These are phyloP conservation scores for Naganishia albida DNA, from an alignment of 1,284 basidiomycete genomes.

Conservation along the genomic window DNA sequence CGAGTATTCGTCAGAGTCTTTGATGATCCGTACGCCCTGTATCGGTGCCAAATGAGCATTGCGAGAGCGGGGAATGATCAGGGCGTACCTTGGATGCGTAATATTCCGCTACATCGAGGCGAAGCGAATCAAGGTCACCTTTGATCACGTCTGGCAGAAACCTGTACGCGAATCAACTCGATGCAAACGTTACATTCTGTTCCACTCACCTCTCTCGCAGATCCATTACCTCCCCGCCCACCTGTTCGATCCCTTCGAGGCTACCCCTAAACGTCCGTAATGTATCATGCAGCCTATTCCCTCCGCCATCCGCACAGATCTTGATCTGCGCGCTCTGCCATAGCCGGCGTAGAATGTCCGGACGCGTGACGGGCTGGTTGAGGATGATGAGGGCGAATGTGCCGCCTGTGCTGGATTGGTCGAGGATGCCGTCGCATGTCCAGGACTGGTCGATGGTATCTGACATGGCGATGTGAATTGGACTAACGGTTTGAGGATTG, in stretches of 20 bases:
- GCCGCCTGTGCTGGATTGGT: neutral
- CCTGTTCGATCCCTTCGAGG: slow-evolving; percentile 39
- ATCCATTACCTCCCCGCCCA: slow-evolving; percentile 6
- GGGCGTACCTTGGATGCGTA: slow-evolving; percentile 64
- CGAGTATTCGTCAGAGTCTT: slow-evolving; percentile 74
- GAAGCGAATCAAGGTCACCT: slow-evolving; percentile 88
- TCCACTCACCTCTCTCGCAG: slow-evolving; percentile 29
- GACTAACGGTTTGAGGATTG: neutral
- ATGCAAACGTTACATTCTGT: neutral
- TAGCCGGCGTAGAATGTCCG: slow-evolving; percentile 63
- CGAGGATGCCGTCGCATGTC: slow-evolving; percentile 16
- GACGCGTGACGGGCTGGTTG: slow-evolving; percentile 76
- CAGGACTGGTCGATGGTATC: neutral
- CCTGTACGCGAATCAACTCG: slow-evolving; percentile 48
- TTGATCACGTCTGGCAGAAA: slow-evolving; percentile 83
- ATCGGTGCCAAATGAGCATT: neutral
- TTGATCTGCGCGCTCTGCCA: slow-evolving; percentile 67
- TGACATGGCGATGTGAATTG: neutral
- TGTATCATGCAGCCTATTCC: slow-evolving; percentile 78
- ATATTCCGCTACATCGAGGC: slow-evolving; percentile 69
- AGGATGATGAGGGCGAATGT: slow-evolving; percentile 72
- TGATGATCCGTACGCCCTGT: slow-evolving; percentile 68
- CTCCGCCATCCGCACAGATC: slow-evolving; percentile 89
- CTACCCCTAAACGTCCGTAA: slow-evolving; percentile 52
- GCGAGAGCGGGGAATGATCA: neutral